Percentiles rank a stretch among this genome's conserved stretches.
Conservation (phyloP, 1,284 basidiomycete species). For the Trichosporon sp. region DNA sequence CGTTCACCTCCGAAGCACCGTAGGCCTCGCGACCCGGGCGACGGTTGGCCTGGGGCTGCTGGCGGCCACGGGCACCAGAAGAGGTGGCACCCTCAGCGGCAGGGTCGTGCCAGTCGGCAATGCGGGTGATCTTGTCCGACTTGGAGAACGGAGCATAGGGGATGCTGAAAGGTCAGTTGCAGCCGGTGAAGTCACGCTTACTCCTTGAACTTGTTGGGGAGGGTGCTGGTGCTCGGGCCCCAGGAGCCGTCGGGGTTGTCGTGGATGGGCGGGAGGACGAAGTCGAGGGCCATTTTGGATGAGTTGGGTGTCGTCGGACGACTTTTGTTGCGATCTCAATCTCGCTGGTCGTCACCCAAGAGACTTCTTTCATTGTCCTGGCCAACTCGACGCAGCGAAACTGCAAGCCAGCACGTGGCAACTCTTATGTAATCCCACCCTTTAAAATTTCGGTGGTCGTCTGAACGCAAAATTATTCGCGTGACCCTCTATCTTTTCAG, state of each 20-base stretch:
- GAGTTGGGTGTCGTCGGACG: constrained; percentile 3
- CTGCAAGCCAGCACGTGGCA: constrained; percentile 9
- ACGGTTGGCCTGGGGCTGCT: constrained; percentile 27
- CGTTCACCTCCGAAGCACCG: constrained; percentile 64
- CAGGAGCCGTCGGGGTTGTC: constrained; percentile 49
- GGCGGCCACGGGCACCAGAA: constrained; percentile 29
- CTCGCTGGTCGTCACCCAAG: background rate
- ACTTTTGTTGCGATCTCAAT: background rate
- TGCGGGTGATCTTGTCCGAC: constrained; percentile 93
- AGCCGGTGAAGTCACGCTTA: constrained; percentile 22
- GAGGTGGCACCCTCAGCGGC: constrained; percentile 57
- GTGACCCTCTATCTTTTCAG: background rate
- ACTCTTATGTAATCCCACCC: background rate
- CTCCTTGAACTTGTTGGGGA: constrained; percentile 48
- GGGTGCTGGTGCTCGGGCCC: constrained; percentile 46
- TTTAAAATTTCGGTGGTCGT: constrained; percentile 5
- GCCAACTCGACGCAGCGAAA: constrained; percentile 3
- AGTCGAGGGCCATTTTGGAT: constrained; percentile 38
- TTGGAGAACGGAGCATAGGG: constrained; percentile 97
- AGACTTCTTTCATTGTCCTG: constrained; percentile 5
- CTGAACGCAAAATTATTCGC: background rate
- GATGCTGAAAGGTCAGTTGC: constrained; percentile 56
- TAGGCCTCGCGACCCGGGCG: constrained; percentile 49
- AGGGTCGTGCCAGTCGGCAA: constrained; percentile 86
- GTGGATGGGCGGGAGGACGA: constrained; percentile 46